These are phyloP conservation scores for Salvia splendens DNA, from an alignment of 257 asterid species.

Conservation along the genomic window DNA sequence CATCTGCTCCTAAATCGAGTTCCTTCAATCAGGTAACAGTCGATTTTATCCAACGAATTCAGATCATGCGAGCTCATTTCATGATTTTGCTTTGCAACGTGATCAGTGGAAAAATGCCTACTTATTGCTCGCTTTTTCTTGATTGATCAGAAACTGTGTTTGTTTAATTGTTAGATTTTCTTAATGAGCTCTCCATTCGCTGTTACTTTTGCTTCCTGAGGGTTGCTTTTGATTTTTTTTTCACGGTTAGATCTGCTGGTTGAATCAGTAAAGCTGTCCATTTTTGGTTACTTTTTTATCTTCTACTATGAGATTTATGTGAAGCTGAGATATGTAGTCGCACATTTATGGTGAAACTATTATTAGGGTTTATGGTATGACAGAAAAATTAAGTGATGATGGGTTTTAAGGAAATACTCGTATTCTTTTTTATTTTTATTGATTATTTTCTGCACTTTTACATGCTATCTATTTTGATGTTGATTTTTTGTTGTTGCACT, in stretches of 20 bases:
- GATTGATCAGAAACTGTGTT: slow-evolving; percentile 24
- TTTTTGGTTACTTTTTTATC: not conserved
- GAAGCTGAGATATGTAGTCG: slow-evolving; percentile 3
- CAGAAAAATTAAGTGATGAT: not conserved
- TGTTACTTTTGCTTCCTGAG: slow-evolving; percentile 8
- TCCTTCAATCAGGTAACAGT: slow-evolving; percentile 30
- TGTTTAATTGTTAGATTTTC: slow-evolving; percentile 15
- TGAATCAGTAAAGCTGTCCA: slow-evolving; percentile 10
- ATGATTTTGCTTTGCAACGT: slow-evolving; percentile 14
- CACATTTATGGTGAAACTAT: not conserved
- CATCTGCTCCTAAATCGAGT: slow-evolving; percentile 17
- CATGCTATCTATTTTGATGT: not conserved
- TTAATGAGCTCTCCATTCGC: not conserved
- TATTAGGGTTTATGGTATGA: slow-evolving; percentile 27
- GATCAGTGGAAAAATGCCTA: slow-evolving; percentile 27
- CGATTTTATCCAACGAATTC: not conserved
- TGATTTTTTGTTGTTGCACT: slow-evolving; percentile 1
- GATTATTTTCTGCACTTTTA: not conserved
- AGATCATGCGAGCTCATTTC: slow-evolving; percentile 27
- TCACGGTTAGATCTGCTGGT: slow-evolving; percentile 38
- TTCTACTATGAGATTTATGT: slow-evolving; percentile 21
- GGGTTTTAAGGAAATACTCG: slow-evolving; percentile 15
- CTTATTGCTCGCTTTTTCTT: not conserved
- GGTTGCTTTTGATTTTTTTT: slow-evolving; percentile 22
- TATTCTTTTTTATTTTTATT: not conserved